Base-by-base conservation (phyloP, 2,329 filamentous ascomycete genomes). In the Colletotrichum endophyticum region DNA sequence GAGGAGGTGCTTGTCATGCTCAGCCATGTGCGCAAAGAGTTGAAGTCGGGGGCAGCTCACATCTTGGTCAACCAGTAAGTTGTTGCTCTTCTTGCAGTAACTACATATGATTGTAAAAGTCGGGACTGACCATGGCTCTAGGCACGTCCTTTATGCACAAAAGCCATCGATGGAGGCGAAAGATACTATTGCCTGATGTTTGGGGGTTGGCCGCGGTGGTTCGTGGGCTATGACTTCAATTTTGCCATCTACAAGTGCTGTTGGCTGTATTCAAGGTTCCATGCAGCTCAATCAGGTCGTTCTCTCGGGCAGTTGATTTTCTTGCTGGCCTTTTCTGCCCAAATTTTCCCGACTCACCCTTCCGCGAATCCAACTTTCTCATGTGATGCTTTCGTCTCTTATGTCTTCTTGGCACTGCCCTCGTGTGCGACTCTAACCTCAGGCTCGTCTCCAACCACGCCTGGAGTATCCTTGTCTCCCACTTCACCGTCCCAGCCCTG, bases 401-500 rank as follows among this genome's bases (percentile, higher is more conserved):
- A 53, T 22, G 3, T 22, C n/a, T 3, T 22, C 44, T 53, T 22
- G 44, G n/a, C 44, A 22, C 6, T 13, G 6, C n/a, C 44, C 44
- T 53, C 44, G 0, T 22, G 44, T 53, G n/a, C 1, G 11, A 53
- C 44, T 53, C 11, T 1, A 53, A 5, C 11, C 44, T 22, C 44
- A 22, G 44, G 11, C 44, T 22, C 11, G 12, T 53, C 44, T 25
- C n/a, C 44, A 22, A 25, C n/a, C n/a, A 53, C 44, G 44, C n/a
- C 44, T 22, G n/a, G 44, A 8, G 44, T 22, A n/a, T 82, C 79
- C 6, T 76, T 70, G 34, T 81, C 79, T 3, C 81, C 81, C 86
- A 89, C 88, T 77, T 87, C 82, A 1, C 87, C 87, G 69, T 85
- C 83, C 88, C 88, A 89, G 0, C 87, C 87, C 72, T 88, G 81